Percentiles rank a stretch among this genome's conserved stretches.
These are phyloP conservation scores for Amniculicola lignicola DNA, from an alignment of 495 filamentous ascomycete species.

Conservation along the genomic window DNA sequence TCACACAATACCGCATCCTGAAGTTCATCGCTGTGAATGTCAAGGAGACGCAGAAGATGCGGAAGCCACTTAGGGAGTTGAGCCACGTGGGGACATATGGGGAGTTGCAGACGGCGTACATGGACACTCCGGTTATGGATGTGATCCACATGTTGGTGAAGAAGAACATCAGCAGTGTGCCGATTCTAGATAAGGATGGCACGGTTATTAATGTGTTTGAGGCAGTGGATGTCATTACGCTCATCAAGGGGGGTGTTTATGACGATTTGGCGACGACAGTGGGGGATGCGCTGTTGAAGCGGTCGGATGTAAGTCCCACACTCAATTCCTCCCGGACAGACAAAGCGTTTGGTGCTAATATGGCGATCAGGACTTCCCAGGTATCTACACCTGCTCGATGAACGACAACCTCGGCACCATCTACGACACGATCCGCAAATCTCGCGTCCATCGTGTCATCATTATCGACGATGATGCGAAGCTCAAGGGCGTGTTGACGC, in stretches of 20 bases:
- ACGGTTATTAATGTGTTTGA: conserved; percentile 94
- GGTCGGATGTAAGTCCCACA: conserved; percentile 61
- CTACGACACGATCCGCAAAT: conserved; percentile 94
- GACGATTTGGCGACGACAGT: conserved; percentile 85
- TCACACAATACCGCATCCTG: conserved; percentile 96
- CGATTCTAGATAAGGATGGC: conserved; percentile 82
- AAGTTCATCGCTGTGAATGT: conserved; percentile 99
- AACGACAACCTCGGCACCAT: conserved; percentile 92
- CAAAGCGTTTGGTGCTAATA: conserved; percentile 16
- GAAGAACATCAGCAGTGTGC: conserved; percentile 89
- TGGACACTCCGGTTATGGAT: conserved; percentile 92
- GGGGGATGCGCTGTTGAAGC: conserved; percentile 83
- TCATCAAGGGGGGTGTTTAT: conserved; percentile 91
- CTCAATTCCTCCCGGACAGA: conserved; percentile 1
- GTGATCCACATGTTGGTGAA: conserved; percentile 94
- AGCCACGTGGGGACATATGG: conserved; percentile 74
- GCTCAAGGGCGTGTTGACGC: conserved; percentile 83
- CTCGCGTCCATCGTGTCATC: conserved; percentile 86
- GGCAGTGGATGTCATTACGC: conserved; percentile 91
- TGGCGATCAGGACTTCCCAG: conserved; percentile 72
- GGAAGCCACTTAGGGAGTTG: conserved; percentile 83
- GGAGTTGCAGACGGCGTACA: conserved; percentile 74
- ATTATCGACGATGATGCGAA: conserved; percentile 85
- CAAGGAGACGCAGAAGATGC: conserved; percentile 79
- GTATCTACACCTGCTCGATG: conserved; percentile 92